A percentile compares a stretch with the other conserved stretches of the same genome.
These are phyloP conservation scores for Castanospermum australe DNA, from an alignment of 306 rosid species.

Conservation along the genomic window DNA sequence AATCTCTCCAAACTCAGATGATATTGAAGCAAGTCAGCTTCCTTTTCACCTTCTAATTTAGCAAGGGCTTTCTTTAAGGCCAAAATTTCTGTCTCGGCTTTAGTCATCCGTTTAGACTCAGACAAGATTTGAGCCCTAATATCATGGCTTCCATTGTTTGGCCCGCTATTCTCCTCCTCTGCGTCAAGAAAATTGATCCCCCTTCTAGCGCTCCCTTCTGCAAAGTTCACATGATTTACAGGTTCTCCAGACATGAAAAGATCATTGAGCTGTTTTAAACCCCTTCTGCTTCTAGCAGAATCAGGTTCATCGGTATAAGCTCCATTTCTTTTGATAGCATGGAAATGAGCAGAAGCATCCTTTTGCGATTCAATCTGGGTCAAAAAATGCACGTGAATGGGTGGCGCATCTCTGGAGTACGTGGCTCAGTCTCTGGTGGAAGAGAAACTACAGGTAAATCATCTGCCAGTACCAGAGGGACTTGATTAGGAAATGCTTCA, in stretches of 20 bases:
- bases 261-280: conserved; percentile 68
- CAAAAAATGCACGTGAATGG: conserved; percentile 42
- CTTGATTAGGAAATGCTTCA: conserved; percentile 96
- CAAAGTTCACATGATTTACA: conserved; percentile 24
- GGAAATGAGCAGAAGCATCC: conserved; percentile 50
- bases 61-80: conserved; percentile 70
- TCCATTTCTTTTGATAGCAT: conserved; percentile 56
- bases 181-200: conserved; percentile 64
- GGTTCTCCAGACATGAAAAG: conserved; percentile 54
- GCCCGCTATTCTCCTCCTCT: conserved; percentile 38
- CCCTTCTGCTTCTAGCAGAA: conserved; percentile 41
- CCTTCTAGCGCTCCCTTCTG: conserved; percentile 58
- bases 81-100: conserved; percentile 76
- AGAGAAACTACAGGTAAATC: conserved; percentile 54
- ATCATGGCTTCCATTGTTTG: conserved; percentile 47
- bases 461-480: conserved; percentile 52
- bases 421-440: conserved; percentile 49
- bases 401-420: conserved; percentile 52
- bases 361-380: conserved; percentile 56
- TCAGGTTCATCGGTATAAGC: conserved; percentile 55
- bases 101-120: conserved; percentile 62
- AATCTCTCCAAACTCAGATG: conserved; percentile 74
- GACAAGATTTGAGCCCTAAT: conserved; percentile 29
- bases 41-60: conserved; percentile 85
- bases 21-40: conserved; percentile 76